These are phyloP conservation scores for Ceratorhiza oryzae-sativae DNA, from an alignment of 1,284 basidiomycete genomes.

Conservation along the genomic window DNA sequence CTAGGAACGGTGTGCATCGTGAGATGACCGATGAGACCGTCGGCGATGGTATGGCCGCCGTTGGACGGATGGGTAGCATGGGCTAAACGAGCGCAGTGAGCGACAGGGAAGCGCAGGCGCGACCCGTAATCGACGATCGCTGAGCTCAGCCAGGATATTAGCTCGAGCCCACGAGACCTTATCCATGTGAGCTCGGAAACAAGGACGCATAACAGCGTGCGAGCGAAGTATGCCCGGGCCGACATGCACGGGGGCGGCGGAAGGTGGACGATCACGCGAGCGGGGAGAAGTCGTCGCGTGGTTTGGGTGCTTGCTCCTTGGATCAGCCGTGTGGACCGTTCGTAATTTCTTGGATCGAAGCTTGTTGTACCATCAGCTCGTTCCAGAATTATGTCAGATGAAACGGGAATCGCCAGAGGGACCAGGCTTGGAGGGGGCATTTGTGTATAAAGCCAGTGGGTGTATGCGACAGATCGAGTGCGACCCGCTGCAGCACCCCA, in stretches of 20 bases:
- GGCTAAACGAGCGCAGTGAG: neutral
- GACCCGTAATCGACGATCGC: neutral
- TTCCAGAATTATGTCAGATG: constrained; percentile 1
- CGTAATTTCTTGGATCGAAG: constrained; percentile 10
- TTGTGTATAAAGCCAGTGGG: neutral
- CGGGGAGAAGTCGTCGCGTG: constrained; percentile 6
- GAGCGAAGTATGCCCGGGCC: constrained; percentile 31
- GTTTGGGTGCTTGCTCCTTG: neutral
- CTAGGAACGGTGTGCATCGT: constrained; percentile 11
- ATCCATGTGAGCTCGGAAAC: constrained; percentile 22
- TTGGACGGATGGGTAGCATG: neutral
- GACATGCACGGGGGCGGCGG: neutral
- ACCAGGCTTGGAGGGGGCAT: neutral
- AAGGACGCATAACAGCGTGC: neutral
- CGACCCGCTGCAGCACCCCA: neutral
- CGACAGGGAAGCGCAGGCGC: neutral
- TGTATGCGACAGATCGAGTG: too few species aligned
- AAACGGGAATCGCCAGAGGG: neutral
- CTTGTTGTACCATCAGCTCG: neutral
- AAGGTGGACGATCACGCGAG: neutral
- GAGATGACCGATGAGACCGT: neutral
- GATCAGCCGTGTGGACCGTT: constrained; percentile 15
- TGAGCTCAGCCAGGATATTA: constrained; percentile 25
- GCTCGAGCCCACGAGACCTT: constrained; percentile 14
- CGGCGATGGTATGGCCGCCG: neutral